Evolutionary conservation across 2,329 filamentous ascomycete genomes (phyloP).

Genomic region (Dothideomycetes sp.): DNA sequence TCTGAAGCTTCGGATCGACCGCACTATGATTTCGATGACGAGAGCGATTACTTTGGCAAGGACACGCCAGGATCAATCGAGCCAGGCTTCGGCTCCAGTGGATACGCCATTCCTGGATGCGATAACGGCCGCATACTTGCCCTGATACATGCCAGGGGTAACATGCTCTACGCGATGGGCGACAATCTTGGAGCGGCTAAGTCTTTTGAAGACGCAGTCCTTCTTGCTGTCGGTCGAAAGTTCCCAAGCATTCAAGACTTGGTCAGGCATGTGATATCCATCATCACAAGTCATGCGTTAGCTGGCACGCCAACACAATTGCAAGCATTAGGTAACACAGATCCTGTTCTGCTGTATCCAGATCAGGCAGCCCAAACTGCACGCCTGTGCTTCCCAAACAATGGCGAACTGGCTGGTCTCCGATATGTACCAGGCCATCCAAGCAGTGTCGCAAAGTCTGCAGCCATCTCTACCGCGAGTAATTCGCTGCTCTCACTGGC

Average conservation of each 20-base stretch:
- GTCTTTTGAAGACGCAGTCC: conserved; percentile 88
- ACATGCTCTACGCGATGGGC: conserved; percentile 86
- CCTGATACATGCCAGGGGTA: conserved; percentile 96
- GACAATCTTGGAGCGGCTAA: conserved; percentile 70
- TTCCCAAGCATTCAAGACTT: conserved; percentile 64
- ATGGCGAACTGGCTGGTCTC: conserved; percentile 71
- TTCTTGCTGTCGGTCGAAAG: conserved; percentile 69
- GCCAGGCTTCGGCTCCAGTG: conserved; percentile 62
- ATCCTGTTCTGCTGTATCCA: conserved; percentile 70
- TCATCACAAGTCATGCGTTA: conserved; percentile 38
- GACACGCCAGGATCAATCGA: conserved; percentile 28
- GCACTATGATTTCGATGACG: conserved; percentile 45
- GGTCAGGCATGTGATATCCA: conserved; percentile 64
- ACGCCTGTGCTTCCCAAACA: conserved; percentile 65
- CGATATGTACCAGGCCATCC: conserved; percentile 45
- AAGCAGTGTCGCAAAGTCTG: conserved; percentile 60
- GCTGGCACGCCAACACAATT: conserved; percentile 12
- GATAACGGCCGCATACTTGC: conserved; percentile 90
- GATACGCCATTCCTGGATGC: conserved; percentile 70
- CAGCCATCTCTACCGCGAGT: conserved; percentile 84
- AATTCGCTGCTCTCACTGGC: conserved; percentile 90
- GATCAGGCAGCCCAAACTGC: conserved; percentile 76
- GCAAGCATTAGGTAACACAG: conserved; percentile 27
- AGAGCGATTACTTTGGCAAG: conserved; percentile 17
- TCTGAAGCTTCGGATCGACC: conserved; percentile 47